Percentiles rank a stretch among this genome's conserved stretches.
phyloP scores from a whole-genome alignment of 106 monocot genomes.

The Iris macrosiphon region DNA sequence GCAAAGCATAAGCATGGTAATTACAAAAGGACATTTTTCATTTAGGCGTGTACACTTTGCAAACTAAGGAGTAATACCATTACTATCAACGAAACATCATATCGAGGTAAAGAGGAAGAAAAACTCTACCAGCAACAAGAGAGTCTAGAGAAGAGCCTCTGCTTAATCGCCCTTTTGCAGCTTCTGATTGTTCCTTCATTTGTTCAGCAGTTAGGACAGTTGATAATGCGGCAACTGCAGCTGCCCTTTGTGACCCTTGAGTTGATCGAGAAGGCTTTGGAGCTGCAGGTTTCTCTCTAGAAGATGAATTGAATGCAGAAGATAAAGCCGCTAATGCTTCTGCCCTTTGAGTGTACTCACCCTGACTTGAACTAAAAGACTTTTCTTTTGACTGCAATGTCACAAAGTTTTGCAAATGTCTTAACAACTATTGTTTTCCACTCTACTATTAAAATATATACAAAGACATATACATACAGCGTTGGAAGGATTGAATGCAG shows the following conservation, averaged over 20 bases:
- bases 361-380: conserved; percentile 23
- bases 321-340: conserved; percentile 61
- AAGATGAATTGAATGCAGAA: conserved; percentile 77
- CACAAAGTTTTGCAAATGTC: neutral
- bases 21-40: too few species aligned
- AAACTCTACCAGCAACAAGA: conserved; percentile 32
- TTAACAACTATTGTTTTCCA: neutral
- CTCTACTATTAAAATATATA: neutral
- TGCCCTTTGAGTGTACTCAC: conserved; percentile 62
- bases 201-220: conserved; percentile 77
- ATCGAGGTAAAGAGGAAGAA: neutral
- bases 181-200: conserved; percentile 28
- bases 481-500: conserved; percentile 29
- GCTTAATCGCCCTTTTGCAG: conserved; percentile 30
- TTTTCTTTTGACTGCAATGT: conserved; percentile 31
- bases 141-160: conserved; percentile 43
- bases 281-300: conserved; percentile 30
- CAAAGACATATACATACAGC: conserved; percentile 4
- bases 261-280: conserved; percentile 25
- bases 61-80: too few species aligned
- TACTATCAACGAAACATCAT: neutral
- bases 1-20: too few species aligned
- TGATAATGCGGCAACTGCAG: conserved; percentile 90
- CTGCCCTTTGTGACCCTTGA: conserved; percentile 80
- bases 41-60: too few species aligned